Percentiles rank a stretch among this genome's conserved stretches.
phyloP scores from a whole-genome alignment of 257 asterid genomes.

The Nicotiana paniculata region DNA sequence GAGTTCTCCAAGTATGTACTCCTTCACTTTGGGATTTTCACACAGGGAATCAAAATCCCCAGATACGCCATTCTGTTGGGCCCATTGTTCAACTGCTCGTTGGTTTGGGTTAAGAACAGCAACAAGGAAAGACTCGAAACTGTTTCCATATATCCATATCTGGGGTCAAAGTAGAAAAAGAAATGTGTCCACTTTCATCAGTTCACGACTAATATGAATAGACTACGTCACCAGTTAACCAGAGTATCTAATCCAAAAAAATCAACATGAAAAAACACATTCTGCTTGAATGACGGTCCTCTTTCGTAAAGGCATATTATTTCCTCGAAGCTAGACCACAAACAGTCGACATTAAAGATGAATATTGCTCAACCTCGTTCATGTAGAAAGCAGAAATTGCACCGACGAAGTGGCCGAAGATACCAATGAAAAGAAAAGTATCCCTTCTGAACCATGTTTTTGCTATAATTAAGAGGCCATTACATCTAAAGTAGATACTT shows the following conservation, averaged over 20 bases:
- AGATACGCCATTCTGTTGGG: constrained; percentile 47
- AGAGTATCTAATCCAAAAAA: not conserved
- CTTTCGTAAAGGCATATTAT: not conserved
- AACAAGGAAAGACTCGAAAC: constrained; percentile 87
- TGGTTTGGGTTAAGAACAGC: constrained; percentile 68
- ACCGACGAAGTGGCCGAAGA: not conserved
- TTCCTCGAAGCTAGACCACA: not conserved
- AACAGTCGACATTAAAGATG: not conserved
- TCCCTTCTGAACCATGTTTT: not conserved
- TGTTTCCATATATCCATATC: constrained; percentile 95
- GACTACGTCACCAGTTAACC: not conserved
- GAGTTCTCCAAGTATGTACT: constrained; percentile 63
- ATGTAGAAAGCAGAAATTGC: not conserved
- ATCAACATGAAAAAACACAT: too few relatives aligned
- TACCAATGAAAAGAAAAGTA: not conserved
- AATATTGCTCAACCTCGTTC: not conserved
- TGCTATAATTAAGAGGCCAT: not conserved
- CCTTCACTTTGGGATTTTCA: constrained; percentile 52
- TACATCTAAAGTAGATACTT: constrained; percentile 15
- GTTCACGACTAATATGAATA: not conserved
- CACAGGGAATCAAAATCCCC: constrained; percentile 69
- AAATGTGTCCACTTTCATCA: not conserved
- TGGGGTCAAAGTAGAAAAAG: constrained; percentile 19
- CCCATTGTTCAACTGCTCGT: constrained; percentile 71
- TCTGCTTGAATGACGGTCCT: too few relatives aligned